Percentiles rank a stretch among this genome's conserved stretches.
Evolutionary conservation across 1,284 basidiomycete genomes (phyloP).

Genomic region (Trametes hirsuta): DNA sequence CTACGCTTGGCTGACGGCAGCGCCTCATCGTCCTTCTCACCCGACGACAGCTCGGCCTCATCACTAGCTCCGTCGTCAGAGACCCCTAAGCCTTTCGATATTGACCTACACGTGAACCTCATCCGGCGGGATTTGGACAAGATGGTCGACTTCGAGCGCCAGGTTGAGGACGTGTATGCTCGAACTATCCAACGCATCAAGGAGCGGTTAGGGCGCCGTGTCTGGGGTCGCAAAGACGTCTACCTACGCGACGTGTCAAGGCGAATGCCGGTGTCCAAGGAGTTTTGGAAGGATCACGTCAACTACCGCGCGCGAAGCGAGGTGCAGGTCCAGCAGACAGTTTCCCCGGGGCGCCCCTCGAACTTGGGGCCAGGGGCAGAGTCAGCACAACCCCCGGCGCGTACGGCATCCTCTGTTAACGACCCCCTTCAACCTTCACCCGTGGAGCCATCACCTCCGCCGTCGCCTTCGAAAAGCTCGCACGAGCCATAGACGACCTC

Average conservation of each 20-base stretch:
- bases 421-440: neutral
- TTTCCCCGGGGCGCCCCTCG: neutral
- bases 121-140: conserved; percentile 55
- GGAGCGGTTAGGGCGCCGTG: conserved; percentile 69
- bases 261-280: conserved; percentile 38
- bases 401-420: neutral
- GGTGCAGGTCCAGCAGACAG: neutral
- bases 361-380: neutral
- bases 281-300: conserved; percentile 43
- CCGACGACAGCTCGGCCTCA: conserved; percentile 34
- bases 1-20: conserved; percentile 7
- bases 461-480: neutral
- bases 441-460: neutral
- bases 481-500: conserved; percentile 7
- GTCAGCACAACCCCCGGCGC: neutral
- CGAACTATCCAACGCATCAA: conserved; percentile 63
- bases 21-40: neutral
- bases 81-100: conserved; percentile 46
- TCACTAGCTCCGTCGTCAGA: conserved; percentile 30
- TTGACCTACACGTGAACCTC: conserved; percentile 57
- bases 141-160: conserved; percentile 46
- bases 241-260: conserved; percentile 44
- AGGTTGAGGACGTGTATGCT: conserved; percentile 46
- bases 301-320: conserved; percentile 20
- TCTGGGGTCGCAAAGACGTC: conserved; percentile 62